These are phyloP conservation scores for Phytopythium kandeliae DNA, from an alignment of 352 stramenopile species.

Conservation along the genomic window DNA sequence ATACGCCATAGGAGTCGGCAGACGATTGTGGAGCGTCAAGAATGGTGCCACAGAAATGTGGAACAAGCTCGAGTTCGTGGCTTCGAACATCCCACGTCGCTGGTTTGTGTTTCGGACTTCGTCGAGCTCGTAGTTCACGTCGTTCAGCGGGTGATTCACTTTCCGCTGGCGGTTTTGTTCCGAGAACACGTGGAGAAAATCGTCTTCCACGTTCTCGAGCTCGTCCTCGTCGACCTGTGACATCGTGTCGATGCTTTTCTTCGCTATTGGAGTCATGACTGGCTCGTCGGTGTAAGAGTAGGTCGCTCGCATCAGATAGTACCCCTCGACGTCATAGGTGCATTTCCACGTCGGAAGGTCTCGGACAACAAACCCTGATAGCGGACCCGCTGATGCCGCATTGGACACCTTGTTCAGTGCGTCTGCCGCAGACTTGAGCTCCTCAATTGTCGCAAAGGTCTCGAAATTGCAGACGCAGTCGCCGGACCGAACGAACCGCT, in stretches of 20 bases:
- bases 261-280: conserved; percentile 6
- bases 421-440: conserved; percentile 46
- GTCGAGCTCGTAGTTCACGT: conserved; percentile 78
- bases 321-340: conserved; percentile 85
- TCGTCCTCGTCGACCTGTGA: conserved; percentile 48
- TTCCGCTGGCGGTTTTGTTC: conserved; percentile 39
- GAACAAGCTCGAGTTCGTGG: conserved; percentile 81
- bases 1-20: conserved; percentile 80
- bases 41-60: conserved; percentile 81
- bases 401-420: conserved; percentile 22
- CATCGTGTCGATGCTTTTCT: conserved; percentile 15
- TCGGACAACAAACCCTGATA: conserved; percentile 78
- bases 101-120: conserved; percentile 72
- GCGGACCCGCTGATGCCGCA: conserved; percentile 30
- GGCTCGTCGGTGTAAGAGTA: conserved; percentile 63
- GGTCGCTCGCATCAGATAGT: conserved; percentile 81
- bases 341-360: conserved; percentile 85
- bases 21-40: conserved; percentile 77
- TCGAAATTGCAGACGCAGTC: conserved; percentile 82
- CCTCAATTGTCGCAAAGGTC: conserved; percentile 66
- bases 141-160: conserved; percentile 47
- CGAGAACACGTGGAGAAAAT: conserved; percentile 75
- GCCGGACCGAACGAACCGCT: conserved; percentile 74
- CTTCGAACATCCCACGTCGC: conserved; percentile 72
- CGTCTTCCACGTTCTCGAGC: conserved; percentile 66